A percentile compares a stretch with the other conserved stretches of the same genome.
Conservation (phyloP, 345 rosid species). For the Rubroshorea leprosula region DNA sequence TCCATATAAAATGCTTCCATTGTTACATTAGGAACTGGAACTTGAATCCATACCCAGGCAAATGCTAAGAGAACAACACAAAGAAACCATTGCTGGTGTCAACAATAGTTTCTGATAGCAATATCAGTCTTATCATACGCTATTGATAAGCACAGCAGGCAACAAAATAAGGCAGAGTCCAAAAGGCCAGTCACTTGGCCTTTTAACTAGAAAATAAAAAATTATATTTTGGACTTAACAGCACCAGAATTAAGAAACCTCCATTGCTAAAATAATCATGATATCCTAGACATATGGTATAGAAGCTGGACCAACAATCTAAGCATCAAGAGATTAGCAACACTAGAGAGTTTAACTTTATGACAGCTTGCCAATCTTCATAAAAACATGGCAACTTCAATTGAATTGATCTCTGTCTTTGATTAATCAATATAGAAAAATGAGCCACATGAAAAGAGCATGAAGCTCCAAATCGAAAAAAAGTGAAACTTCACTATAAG, state of each 20-base stretch:
- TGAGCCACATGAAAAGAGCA: conserved; percentile 5
- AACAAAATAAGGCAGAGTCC: conserved; percentile 21
- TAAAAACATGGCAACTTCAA: neutral
- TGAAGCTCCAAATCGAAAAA: neutral
- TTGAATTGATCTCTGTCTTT: neutral
- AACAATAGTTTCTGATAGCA: conserved; percentile 43
- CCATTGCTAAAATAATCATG: no score
- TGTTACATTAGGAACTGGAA: conserved; percentile 28
- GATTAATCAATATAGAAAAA: no score
- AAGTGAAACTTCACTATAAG: neutral
- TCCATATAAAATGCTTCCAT: no score
- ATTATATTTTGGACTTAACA: conserved; percentile 5
- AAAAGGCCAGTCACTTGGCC: conserved; percentile 20
- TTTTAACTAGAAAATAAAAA: conserved; percentile 1
- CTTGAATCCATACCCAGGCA: conserved; percentile 54
- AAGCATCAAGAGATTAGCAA: conserved; percentile 13
- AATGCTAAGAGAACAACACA: conserved; percentile 51
- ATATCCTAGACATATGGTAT: conserved; percentile 1
- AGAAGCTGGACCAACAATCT: conserved; percentile 12
- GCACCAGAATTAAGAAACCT: neutral
- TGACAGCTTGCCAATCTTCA: conserved; percentile 11
- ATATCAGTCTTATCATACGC: conserved; percentile 30
- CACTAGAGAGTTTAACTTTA: neutral
- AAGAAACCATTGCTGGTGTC: conserved; percentile 46
- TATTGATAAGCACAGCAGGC: conserved; percentile 22